phyloP scores from a whole-genome alignment of 306 rosid genomes.

The Canavalia ensiformis region DNA sequence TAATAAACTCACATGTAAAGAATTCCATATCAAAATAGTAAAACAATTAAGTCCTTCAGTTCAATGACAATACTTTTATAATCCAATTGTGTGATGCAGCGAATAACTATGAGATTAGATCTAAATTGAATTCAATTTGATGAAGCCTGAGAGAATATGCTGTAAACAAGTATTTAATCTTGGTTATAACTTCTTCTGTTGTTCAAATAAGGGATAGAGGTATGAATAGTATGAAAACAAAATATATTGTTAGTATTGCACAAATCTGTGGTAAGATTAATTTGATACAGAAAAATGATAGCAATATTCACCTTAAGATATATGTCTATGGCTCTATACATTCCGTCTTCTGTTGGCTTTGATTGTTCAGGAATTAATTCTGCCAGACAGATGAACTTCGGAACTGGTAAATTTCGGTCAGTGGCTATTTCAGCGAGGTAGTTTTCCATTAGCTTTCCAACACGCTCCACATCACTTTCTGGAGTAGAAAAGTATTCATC shows the following conservation, averaged over 20 bases:
- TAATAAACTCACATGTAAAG: not conserved
- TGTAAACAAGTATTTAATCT: not conserved
- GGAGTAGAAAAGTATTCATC: constrained; percentile 67
- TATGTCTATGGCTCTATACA: constrained; percentile 92
- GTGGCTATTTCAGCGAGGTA: constrained; percentile 90
- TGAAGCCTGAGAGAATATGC: not conserved
- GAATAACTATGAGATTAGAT: not conserved
- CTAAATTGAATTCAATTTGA: constrained; percentile 16
- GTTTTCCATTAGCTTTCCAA: constrained; percentile 87
- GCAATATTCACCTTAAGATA: constrained; percentile 81
- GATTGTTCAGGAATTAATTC: constrained; percentile 91
- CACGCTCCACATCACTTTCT: constrained; percentile 63
- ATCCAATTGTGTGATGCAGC: not conserved
- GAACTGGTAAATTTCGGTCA: constrained; percentile 72
- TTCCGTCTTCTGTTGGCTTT: constrained; percentile 87
- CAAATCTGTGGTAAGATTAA: not conserved
- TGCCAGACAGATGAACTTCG: constrained; percentile 72
- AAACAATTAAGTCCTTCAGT: constrained; percentile 2
- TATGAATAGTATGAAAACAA: not conserved
- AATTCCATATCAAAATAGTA: constrained; percentile 10
- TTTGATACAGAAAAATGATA: constrained; percentile 21
- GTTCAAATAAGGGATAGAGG: constrained; percentile 4
- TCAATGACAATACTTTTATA: not conserved
- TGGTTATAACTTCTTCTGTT: not conserved
- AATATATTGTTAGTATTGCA: not conserved